A percentile compares a stretch with the other conserved stretches of the same genome.
Evolutionary conservation across 2,329 filamentous ascomycete species (phyloP).

Genomic region (Basipetospora sp.): DNA sequence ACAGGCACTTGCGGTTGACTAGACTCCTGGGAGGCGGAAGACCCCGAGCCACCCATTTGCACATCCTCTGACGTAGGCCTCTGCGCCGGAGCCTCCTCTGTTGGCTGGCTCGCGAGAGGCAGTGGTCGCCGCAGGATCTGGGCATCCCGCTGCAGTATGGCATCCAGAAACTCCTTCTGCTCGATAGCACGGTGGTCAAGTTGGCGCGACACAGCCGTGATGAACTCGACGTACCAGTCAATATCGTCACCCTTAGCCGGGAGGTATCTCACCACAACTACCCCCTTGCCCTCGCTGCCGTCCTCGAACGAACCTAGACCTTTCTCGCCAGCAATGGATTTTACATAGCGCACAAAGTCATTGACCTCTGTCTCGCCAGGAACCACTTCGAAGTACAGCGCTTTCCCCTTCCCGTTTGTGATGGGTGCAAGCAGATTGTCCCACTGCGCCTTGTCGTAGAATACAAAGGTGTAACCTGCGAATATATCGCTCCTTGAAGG

Average conservation of each 20-base stretch:
- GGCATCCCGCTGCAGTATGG: slow-evolving; percentile 69
- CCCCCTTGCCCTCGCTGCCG: slow-evolving; percentile 50
- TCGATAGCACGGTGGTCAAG: slow-evolving; percentile 73
- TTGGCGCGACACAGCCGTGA: slow-evolving; percentile 51
- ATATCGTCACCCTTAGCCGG: slow-evolving; percentile 38
- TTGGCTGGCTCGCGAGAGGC: slow-evolving; percentile 25
- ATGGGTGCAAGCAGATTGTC: slow-evolving; percentile 62
- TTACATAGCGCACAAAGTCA: slow-evolving; percentile 67
- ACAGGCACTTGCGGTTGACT: slow-evolving; percentile 9
- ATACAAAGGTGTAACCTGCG: slow-evolving; percentile 75
- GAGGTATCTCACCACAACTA: slow-evolving; percentile 63
- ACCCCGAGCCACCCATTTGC: slow-evolving; percentile 1
- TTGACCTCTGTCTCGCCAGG: slow-evolving; percentile 51
- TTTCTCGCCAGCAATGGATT: slow-evolving; percentile 59
- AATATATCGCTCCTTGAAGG: slow-evolving; percentile 55
- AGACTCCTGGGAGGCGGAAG: slow-evolving; percentile 2
- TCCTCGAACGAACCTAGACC: slow-evolving; percentile 49
- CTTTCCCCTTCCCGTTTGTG: slow-evolving; percentile 69
- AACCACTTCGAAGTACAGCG: slow-evolving; percentile 48
- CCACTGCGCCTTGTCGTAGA: slow-evolving; percentile 63
- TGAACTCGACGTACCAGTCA: slow-evolving; percentile 57
- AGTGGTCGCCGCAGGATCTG: slow-evolving; percentile 55
- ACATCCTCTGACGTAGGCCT: background rate
- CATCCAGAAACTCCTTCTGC: slow-evolving; percentile 83
- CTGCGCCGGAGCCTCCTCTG: slow-evolving; percentile 8